Conservation (phyloP, 108 stramenopile species). For the Chaetoceros tenuissimus region DNA sequence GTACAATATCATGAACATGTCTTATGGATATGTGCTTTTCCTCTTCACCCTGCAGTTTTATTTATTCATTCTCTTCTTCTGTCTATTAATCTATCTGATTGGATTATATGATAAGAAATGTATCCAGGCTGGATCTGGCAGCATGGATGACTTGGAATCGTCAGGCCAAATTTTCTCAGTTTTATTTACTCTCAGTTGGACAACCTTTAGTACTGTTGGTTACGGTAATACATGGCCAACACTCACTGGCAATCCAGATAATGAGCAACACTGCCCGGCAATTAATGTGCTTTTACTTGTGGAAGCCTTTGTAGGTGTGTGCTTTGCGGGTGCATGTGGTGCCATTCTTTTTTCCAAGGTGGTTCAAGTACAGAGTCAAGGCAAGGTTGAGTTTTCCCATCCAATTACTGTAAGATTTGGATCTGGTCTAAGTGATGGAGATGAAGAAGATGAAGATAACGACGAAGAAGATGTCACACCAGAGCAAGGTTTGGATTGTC, state of each 20-base stretch:
- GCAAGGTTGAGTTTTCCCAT: conserved; percentile 65
- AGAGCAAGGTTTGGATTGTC: conserved; percentile 29
- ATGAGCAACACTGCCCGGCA: conserved; percentile 33
- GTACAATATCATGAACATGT: background rate
- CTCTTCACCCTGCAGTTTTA: background rate
- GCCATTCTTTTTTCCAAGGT: conserved; percentile 79
- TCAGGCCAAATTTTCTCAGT: conserved; percentile 28
- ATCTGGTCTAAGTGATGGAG: conserved; percentile 24
- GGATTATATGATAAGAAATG: background rate
- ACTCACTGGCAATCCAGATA: conserved; percentile 33
- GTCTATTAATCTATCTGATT: background rate
- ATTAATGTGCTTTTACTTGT: conserved; percentile 55
- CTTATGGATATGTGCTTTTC: background rate
- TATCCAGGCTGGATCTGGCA: background rate
- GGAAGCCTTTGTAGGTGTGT: conserved; percentile 61
- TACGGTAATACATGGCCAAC: conserved; percentile 63
- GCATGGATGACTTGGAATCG: background rate
- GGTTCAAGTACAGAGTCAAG: conserved; percentile 50
- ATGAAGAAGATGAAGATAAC: conserved; percentile 14
- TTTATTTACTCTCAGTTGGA: conserved; percentile 69
- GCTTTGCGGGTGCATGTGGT: conserved; percentile 65
- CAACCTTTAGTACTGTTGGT: conserved; percentile 30
- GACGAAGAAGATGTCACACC: background rate
- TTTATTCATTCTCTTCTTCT: background rate
- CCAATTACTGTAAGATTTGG: conserved; percentile 72